Percentiles rank a stretch among this genome's conserved stretches.
These are phyloP conservation scores for Collybiopsis confluens DNA, from an alignment of 768 basidiomycete genomes.

Conservation along the genomic window DNA sequence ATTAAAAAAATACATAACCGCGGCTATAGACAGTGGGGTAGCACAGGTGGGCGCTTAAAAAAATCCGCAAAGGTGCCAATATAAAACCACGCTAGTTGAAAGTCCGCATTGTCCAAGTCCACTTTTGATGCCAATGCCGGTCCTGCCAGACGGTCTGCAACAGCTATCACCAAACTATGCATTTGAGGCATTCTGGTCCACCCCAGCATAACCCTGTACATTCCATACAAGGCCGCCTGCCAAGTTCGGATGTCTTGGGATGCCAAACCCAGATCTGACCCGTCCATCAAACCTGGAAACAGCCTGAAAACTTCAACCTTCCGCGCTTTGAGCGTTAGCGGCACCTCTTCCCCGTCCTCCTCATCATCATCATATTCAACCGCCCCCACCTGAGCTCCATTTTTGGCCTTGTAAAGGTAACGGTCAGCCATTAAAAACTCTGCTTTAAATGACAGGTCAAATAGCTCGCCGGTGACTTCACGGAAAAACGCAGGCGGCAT, in stretches of 20 bases:
- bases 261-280: not conserved
- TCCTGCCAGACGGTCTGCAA: not conserved
- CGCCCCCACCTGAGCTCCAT: not conserved
- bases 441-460: not conserved
- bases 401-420: not conserved
- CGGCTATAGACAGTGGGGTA: no score
- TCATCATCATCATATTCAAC: no score
- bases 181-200: not conserved
- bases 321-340: not conserved
- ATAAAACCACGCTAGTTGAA: not conserved
- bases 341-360: not conserved
- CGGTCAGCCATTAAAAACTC: not conserved
- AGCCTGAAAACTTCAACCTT: not conserved
- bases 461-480: not conserved
- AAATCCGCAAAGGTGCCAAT: not conserved
- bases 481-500: not conserved
- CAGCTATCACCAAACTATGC: not conserved
- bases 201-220: not conserved
- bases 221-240: not conserved
- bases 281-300: not conserved
- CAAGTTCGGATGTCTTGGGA: not conserved
- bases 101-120: not conserved
- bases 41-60: slow-evolving; percentile 2
- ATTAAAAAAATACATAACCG: no score
- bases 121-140: not conserved